Conservation (phyloP, 768 basidiomycete genomes). For the Pleurotus citrinopileatus region DNA sequence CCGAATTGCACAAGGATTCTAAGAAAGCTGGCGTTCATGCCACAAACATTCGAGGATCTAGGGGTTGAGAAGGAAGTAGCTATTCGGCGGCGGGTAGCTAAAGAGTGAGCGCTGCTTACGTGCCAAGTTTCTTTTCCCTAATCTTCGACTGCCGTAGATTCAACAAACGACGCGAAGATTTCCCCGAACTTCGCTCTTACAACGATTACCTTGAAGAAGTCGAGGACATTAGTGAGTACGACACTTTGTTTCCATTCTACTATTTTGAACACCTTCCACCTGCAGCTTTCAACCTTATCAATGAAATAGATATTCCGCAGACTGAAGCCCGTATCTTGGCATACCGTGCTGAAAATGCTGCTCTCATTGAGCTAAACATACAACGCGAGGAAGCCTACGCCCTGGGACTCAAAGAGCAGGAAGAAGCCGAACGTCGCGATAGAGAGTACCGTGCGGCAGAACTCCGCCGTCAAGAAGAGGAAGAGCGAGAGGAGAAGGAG, state of each 20-base stretch:
- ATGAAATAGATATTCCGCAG: constrained; percentile 74
- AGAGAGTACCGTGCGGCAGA: constrained; percentile 68
- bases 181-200: constrained; percentile 71
- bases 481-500: constrained; percentile 75
- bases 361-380: constrained; percentile 78
- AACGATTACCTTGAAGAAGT: constrained; percentile 97
- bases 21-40: constrained; percentile 91
- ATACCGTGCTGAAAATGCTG: constrained; percentile 79
- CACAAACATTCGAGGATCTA: constrained; percentile 93
- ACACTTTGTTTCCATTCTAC: constrained; percentile 5
- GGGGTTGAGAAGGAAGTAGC: constrained; percentile 94
- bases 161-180: constrained; percentile 92
- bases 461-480: constrained; percentile 64
- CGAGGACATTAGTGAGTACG: constrained; percentile 69
- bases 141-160: constrained; percentile 51
- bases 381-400: constrained; percentile 79
- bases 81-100: constrained; percentile 80
- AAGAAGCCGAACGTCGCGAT: constrained; percentile 73
- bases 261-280: constrained; percentile 2
- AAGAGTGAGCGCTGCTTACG: constrained; percentile 60
- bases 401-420: constrained; percentile 70
- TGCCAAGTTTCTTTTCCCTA: not conserved
- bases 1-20: constrained; percentile 72
- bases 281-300: constrained; percentile 93
- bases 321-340: constrained; percentile 83